Evolutionary conservation across 768 basidiomycete species (phyloP).

Genomic region (Lentinus tigrinus): DNA sequence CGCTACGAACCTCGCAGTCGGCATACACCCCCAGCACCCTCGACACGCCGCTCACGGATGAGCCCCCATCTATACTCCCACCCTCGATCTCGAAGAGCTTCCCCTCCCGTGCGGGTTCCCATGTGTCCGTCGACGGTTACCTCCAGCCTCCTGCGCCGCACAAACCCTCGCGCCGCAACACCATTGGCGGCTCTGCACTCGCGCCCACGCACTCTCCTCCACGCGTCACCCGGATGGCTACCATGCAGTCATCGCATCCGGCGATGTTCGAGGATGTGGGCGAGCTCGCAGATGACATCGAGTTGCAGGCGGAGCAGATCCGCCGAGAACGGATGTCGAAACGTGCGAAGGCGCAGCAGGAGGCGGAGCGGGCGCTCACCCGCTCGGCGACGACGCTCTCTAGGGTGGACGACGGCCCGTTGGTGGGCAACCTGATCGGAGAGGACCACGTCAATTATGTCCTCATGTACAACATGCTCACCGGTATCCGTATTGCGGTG

Average conservation of each 20-base stretch:
- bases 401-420: conserved; percentile 42
- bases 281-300: conserved; percentile 77
- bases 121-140: conserved; percentile 42
- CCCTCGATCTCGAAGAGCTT: conserved; percentile 15
- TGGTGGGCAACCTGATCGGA: conserved; percentile 96
- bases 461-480: conserved; percentile 99
- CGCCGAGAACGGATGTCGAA: conserved; percentile 75
- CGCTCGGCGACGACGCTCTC: conserved; percentile 24
- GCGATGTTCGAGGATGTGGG: conserved; percentile 36
- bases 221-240: conserved; percentile 21
- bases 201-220: conserved; percentile 13
- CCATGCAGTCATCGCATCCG: conserved; percentile 15
- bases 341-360: conserved; percentile 63
- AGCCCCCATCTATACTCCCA: conserved; percentile 24
- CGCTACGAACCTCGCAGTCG: conserved; percentile 31
- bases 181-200: conserved; percentile 51
- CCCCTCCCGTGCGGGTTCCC: conserved; percentile 18
- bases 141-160: conserved; percentile 48
- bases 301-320: conserved; percentile 87
- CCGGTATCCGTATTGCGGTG: conserved; percentile 93
- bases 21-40: conserved; percentile 19
- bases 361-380: conserved; percentile 54
- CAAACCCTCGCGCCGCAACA: conserved; percentile 63
- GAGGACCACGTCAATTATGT: conserved; percentile 99
- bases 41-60: conserved; percentile 24